phyloP scores from a whole-genome alignment of 1,284 basidiomycete species.

The Peniophora sp. region DNA sequence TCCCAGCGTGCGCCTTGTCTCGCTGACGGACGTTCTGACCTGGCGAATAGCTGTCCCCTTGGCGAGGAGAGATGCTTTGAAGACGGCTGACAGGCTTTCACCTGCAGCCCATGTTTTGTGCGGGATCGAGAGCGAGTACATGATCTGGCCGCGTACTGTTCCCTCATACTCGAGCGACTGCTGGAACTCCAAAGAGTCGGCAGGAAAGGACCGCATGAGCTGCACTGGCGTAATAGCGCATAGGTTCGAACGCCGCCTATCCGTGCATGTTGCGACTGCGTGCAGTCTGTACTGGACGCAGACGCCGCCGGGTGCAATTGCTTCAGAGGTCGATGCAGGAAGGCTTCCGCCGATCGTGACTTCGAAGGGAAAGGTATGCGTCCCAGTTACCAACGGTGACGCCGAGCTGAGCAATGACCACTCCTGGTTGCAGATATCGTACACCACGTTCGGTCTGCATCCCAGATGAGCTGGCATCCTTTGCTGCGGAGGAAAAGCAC shows the following conservation, averaged over 20 bases:
- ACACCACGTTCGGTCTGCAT: background rate
- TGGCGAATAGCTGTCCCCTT: conserved; percentile 66
- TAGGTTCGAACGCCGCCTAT: conserved; percentile 34
- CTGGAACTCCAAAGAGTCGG: conserved; percentile 79
- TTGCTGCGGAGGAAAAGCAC: background rate
- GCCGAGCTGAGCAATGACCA: background rate
- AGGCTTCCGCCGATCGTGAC: conserved; percentile 64
- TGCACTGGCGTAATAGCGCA: conserved; percentile 47
- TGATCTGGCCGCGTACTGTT: conserved; percentile 82
- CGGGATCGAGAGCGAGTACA: conserved; percentile 71
- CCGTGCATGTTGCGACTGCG: background rate
- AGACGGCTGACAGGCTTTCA: conserved; percentile 61
- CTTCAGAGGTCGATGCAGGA: conserved; percentile 53
- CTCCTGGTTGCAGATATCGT: background rate
- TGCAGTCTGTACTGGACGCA: background rate
- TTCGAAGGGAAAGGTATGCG: conserved; percentile 73
- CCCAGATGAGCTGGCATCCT: background rate
- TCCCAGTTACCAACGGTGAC: conserved; percentile 32
- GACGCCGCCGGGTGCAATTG: conserved; percentile 32
- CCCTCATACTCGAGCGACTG: conserved; percentile 84
- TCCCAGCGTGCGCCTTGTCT: background rate
- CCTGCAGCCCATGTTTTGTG: conserved; percentile 81
- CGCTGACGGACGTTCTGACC: conserved; percentile 3
- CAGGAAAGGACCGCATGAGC: conserved; percentile 58
- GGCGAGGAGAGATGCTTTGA: conserved; percentile 72